Evolutionary conservation across 768 basidiomycete species (phyloP), one percentile per base, ranked within the genome.

Genomic region (Lactarius vividus): DNA sequence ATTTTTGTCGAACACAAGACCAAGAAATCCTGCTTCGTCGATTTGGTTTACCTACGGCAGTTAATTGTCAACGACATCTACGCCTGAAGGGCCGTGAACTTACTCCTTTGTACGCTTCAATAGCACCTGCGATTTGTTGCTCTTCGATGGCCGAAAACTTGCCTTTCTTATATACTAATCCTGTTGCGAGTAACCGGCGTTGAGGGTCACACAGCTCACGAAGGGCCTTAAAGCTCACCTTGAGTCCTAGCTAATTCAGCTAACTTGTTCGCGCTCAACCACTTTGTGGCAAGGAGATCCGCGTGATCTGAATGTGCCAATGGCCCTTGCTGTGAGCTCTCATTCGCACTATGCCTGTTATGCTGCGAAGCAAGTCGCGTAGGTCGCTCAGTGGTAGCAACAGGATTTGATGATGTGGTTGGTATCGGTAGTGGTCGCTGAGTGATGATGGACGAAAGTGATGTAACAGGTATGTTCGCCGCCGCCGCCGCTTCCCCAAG

Each of bases 131-230:
- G 1, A 93, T 75, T 67, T 87, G 87, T 29, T 85, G 81, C 64
- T 87, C 88, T 72, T 94, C 92, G 49, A 86, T 85, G 0, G 87
- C 84, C 29, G 91, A 92, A 71, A 94, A 94, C 73, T 91, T 93
- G 16, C 92, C 92, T 75, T 92, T 92, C 77, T 88, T 92, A 75
- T 91, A 93, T 2, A 90, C 83, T n/a, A 94, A 83, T 37, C 91
- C 91, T 93, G 64, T 28, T 66, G 54, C 29, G 54, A 62, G 68
- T 66, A 16, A 56, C 37, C 9, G 62, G 35, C 42, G 59, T 31
- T 26, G 26, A 37, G 39, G 44, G 46, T 61, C 37, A 57, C 7
- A 20, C 15, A n/a, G 46, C 42, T 7, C 15, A 31, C 16, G 29
- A 54, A 53, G 26, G 16, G 9, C 20, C 3, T 23, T 46, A 23